These are phyloP conservation scores for Kwoniella dendrophila DNA, from an alignment of 768 basidiomycete species.

Conservation along the genomic window DNA sequence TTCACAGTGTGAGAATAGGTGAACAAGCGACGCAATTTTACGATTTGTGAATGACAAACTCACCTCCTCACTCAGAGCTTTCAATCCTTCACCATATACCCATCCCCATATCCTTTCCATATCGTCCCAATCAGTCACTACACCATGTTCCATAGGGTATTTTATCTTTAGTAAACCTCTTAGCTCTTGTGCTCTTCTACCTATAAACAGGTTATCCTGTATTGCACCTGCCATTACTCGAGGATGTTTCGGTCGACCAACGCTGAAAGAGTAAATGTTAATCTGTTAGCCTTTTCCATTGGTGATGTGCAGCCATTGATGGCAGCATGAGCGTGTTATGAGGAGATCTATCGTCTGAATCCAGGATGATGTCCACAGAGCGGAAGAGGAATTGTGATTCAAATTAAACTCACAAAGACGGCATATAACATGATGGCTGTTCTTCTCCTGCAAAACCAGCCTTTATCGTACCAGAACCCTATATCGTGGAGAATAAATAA, in stretches of 20 bases:
- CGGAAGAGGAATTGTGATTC: neutral
- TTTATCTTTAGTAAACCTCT: slow-evolving; percentile 95
- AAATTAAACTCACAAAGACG: slow-evolving; percentile 78
- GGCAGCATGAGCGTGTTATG: too few species aligned
- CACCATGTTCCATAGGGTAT: slow-evolving; percentile 99
- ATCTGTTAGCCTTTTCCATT: neutral
- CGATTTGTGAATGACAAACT: slow-evolving; percentile 29
- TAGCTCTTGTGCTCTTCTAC: slow-evolving; percentile 90
- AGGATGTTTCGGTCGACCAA: slow-evolving; percentile 95
- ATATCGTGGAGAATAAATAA: slow-evolving; percentile 15
- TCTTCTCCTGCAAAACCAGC: slow-evolving; percentile 99
- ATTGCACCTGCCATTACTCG: slow-evolving; percentile 91
- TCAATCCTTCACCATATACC: slow-evolving; percentile 94
- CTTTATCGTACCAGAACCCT: slow-evolving; percentile 99
- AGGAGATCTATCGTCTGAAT: too few species aligned
- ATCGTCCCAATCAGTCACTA: slow-evolving; percentile 99
- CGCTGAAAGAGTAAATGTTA: slow-evolving; percentile 61
- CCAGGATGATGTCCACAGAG: neutral
- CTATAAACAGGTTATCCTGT: slow-evolving; percentile 96
- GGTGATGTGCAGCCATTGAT: too few species aligned
- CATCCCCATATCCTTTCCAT: slow-evolving; percentile 99
- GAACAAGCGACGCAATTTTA: too few species aligned
- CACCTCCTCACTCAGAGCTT: slow-evolving; percentile 96
- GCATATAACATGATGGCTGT: slow-evolving; percentile 99
- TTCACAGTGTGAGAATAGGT: too few species aligned